These are phyloP conservation scores for Nepenthes mirabilis DNA, from an alignment of 148 eudicot species.

Conservation along the genomic window DNA sequence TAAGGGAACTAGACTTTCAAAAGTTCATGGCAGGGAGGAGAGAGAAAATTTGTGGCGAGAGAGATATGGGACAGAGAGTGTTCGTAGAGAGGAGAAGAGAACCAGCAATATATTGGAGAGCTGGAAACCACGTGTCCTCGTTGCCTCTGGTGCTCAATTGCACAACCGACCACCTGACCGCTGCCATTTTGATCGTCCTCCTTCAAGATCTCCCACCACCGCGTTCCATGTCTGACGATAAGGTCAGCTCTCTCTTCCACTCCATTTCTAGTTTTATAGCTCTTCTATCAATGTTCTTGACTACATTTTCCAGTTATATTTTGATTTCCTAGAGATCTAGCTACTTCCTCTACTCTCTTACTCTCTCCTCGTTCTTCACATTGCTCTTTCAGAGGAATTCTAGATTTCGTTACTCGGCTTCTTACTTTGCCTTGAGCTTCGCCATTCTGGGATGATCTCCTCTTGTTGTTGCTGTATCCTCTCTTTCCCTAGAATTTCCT, in stretches of 20 bases:
- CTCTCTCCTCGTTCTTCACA: not conserved
- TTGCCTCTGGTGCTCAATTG: slow-evolving; percentile 28
- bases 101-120: not conserved
- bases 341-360: slow-evolving; percentile 1
- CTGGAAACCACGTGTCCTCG: slow-evolving; percentile 36
- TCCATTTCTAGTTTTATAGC: not conserved
- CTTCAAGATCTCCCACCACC: slow-evolving; percentile 7
- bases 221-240: slow-evolving; percentile 26
- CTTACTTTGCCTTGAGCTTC: not conserved
- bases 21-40: no score
- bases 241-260: slow-evolving; percentile 15
- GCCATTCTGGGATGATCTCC: not conserved
- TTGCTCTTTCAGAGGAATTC: not conserved
- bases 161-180: slow-evolving; percentile 23
- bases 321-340: not conserved
- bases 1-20: no score
- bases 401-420: not conserved
- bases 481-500: not conserved
- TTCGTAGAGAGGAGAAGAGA: not conserved
- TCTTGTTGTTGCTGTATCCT: not conserved
- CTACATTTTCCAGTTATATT: not conserved
- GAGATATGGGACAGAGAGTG: no score
- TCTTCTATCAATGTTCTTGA: not conserved
- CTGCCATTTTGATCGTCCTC: slow-evolving; percentile 13
- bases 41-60: no score